These are phyloP conservation scores for Kewa caespitosa DNA, from an alignment of 179 eudicot species.

Conservation along the genomic window DNA sequence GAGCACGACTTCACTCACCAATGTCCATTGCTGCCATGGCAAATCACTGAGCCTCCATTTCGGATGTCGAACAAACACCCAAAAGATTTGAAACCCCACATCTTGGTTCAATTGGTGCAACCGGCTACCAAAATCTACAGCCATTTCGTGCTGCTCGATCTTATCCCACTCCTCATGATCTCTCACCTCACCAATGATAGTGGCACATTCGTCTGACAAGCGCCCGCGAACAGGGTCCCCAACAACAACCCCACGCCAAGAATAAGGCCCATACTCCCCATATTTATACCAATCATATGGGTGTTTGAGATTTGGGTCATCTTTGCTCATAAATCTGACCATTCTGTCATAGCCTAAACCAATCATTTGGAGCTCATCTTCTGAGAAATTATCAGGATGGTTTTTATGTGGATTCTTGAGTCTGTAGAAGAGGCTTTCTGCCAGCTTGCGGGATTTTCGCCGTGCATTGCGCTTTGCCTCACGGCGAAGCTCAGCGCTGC, in stretches of 20 bases:
- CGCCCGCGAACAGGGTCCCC: constrained; percentile 88
- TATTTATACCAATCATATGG: constrained; percentile 96
- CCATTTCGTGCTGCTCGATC: constrained; percentile 84
- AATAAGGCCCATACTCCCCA: constrained; percentile 88
- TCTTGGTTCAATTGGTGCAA: constrained; percentile 45
- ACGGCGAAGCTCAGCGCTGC: constrained; percentile 70
- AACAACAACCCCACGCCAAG: constrained; percentile 90
- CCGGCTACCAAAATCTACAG: constrained; percentile 59
- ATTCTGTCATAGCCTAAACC: constrained; percentile 91
- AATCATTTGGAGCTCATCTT: constrained; percentile 89
- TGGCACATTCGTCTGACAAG: constrained; percentile 65
- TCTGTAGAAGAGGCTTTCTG: constrained; percentile 81
- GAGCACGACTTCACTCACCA: constrained; percentile 77
- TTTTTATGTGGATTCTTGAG: constrained; percentile 74
- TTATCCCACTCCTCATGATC: constrained; percentile 93
- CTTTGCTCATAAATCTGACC: constrained; percentile 94
- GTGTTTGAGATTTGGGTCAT: constrained; percentile 83
- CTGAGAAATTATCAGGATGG: constrained; percentile 78
- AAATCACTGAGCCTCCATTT: constrained; percentile 81
- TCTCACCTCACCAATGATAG: constrained; percentile 62
- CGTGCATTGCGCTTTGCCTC: constrained; percentile 68
- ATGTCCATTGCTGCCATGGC: constrained; percentile 98
- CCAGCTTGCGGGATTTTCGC: constrained; percentile 51
- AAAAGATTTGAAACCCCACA: constrained; percentile 50
- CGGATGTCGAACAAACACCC: constrained; percentile 95